A percentile compares a stretch with the other conserved stretches of the same genome.
phyloP scores from a whole-genome alignment of 805 yeast species.

The Yarrowia hollandica region DNA sequence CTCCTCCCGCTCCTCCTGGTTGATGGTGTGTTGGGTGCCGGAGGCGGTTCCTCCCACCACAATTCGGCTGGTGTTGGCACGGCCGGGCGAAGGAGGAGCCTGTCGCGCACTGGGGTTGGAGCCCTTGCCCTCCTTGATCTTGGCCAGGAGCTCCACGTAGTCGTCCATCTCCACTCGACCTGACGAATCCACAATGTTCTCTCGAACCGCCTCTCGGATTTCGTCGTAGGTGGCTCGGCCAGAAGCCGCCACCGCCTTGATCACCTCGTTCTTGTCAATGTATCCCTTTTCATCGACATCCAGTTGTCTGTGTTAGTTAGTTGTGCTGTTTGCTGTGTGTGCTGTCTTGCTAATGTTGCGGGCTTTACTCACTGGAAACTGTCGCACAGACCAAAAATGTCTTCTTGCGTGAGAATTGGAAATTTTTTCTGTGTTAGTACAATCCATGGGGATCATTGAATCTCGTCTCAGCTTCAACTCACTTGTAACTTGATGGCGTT shows the following conservation, averaged over 20 bases:
- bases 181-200: slow-evolving; percentile 90
- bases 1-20: slow-evolving; percentile 94
- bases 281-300: slow-evolving; percentile 93
- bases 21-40: slow-evolving; percentile 93
- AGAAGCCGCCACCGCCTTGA: slow-evolving; percentile 73
- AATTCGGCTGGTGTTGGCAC: slow-evolving; percentile 50
- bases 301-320: slow-evolving; percentile 50
- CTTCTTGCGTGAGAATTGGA: slow-evolving; percentile 83
- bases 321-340: no score
- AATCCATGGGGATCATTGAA: neutral
- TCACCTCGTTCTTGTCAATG: slow-evolving; percentile 87
- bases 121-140: slow-evolving; percentile 56
- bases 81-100: slow-evolving; percentile 31
- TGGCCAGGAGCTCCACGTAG: slow-evolving; percentile 79
- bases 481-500: slow-evolving; percentile 65
- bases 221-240: slow-evolving; percentile 88
- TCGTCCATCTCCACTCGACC: slow-evolving; percentile 97
- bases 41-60: slow-evolving; percentile 83
- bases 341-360: no score
- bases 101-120: slow-evolving; percentile 23
- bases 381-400: slow-evolving; percentile 79
- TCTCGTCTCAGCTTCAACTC: slow-evolving; percentile 37
- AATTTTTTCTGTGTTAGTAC: slow-evolving; percentile 64
- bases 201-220: slow-evolving; percentile 89
- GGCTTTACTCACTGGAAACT: slow-evolving; percentile 54